A percentile compares a stretch with the other conserved stretches of the same genome.
Conservation (phyloP, 2,329 filamentous ascomycete genomes). For the Aureobasidium pullulans region DNA sequence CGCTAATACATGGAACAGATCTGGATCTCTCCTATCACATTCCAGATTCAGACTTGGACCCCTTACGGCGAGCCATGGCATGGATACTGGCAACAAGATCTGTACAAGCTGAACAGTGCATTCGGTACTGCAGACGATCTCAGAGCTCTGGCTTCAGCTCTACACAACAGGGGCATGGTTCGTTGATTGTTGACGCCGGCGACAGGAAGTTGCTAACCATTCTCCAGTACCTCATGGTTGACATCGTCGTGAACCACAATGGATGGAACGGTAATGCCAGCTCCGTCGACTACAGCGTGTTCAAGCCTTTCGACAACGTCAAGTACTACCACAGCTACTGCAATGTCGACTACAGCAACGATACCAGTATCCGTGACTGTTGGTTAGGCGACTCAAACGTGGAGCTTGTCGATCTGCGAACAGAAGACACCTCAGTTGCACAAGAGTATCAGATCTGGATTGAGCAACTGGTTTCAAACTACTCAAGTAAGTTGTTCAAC, state of each 20-base stretch:
- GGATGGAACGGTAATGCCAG: conserved; percentile 26
- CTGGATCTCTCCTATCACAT: conserved; percentile 52
- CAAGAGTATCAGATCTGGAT: conserved; percentile 54
- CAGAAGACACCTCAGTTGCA: conserved; percentile 43
- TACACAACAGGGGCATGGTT: conserved; percentile 32
- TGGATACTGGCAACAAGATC: conserved; percentile 48
- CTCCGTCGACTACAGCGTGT: conserved; percentile 27
- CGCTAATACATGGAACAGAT: conserved; percentile 20
- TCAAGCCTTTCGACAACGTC: conserved; percentile 33
- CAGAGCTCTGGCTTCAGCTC: conserved; percentile 26
- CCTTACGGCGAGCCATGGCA: conserved; percentile 42
- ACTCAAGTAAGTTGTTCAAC: conserved; percentile 33
- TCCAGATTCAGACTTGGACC: conserved; percentile 33
- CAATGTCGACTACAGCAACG: conserved; percentile 46
- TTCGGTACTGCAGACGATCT: conserved; percentile 33
- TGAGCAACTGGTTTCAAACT: conserved; percentile 48
- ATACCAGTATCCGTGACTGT: conserved; percentile 37
- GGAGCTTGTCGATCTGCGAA: conserved; percentile 57
- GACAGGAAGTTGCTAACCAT: background rate
- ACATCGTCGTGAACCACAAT: conserved; percentile 32
- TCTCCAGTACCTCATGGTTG: conserved; percentile 31
- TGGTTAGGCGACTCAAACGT: conserved; percentile 49
- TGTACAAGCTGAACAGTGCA: conserved; percentile 34
- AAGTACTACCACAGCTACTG: conserved; percentile 50
- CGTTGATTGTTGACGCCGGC: background rate